phyloP scores from a whole-genome alignment of 257 asterid species.

The Gentiana macrophylla region DNA sequence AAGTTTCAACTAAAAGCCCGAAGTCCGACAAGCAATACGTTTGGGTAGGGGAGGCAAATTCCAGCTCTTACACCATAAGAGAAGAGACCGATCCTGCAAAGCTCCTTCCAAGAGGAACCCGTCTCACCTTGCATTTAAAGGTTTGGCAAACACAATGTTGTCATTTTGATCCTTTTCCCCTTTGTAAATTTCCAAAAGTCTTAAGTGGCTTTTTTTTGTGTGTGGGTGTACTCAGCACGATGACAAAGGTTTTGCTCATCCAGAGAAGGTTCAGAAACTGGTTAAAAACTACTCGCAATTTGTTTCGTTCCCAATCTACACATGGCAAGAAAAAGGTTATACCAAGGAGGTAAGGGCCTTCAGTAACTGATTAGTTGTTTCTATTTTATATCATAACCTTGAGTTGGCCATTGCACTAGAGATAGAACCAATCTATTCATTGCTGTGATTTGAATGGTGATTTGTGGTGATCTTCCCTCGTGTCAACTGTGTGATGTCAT shows the following conservation, averaged over 20 bases:
- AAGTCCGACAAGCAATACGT: conserved; percentile 91
- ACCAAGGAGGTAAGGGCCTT: conserved; percentile 68
- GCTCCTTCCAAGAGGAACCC: conserved; percentile 84
- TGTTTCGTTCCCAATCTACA: conserved; percentile 94
- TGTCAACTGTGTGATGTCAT: too few species aligned
- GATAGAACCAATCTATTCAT: too few species aligned
- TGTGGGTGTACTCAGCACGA: conserved; percentile 48
- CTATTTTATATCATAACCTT: not conserved
- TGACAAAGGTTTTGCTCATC: conserved; percentile 92
- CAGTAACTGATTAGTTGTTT: not conserved
- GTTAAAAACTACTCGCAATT: conserved; percentile 86
- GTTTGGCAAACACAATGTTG: conserved; percentile 22
- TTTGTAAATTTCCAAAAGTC: not conserved
- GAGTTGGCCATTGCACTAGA: not conserved
- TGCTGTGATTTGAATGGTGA: too few species aligned
- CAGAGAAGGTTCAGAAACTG: conserved; percentile 82
- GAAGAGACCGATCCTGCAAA: conserved; percentile 93
- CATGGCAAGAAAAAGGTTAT: conserved; percentile 97
- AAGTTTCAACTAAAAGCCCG: conserved; percentile 95
- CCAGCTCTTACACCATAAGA: conserved; percentile 81
- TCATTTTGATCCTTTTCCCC: not conserved
- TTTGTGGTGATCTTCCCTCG: too few species aligned
- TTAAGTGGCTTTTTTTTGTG: conserved; percentile 1
- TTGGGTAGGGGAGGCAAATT: conserved; percentile 95
- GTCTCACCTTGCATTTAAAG: conserved; percentile 87